Percentiles rank a stretch among this genome's conserved stretches.
These are phyloP conservation scores for Pterula multifida DNA, from an alignment of 1,284 basidiomycete species.

Conservation along the genomic window DNA sequence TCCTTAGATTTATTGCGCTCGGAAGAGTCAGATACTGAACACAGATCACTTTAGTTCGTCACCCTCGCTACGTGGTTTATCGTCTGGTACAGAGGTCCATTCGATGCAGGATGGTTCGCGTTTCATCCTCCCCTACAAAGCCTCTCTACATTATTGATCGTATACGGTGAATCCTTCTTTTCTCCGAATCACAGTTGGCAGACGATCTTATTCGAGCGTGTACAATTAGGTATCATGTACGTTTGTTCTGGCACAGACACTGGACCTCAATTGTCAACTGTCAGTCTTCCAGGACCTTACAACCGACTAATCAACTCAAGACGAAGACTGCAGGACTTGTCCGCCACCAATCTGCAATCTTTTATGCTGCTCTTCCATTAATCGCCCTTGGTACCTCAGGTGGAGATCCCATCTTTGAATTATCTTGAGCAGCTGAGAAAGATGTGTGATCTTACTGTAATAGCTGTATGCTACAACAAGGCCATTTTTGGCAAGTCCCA, in stretches of 20 bases:
- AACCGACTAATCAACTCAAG: constrained; percentile 54
- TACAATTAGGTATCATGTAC: neutral
- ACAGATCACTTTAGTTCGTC: constrained; percentile 27
- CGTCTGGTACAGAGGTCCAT: constrained; percentile 36
- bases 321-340: constrained; percentile 53
- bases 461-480: constrained; percentile 47
- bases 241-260: too few species aligned
- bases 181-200: too few species aligned
- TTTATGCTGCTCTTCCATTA: constrained; percentile 38
- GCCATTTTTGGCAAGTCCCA: constrained; percentile 30
- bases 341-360: constrained; percentile 50
- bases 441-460: constrained; percentile 14
- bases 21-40: too few species aligned
- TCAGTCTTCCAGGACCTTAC: constrained; percentile 45
- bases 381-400: constrained; percentile 26
- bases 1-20: too few species aligned
- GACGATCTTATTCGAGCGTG: too few species aligned
- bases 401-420: too few species aligned
- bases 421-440: neutral
- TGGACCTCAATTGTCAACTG: constrained; percentile 2
- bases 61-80: constrained; percentile 39
- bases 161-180: constrained; percentile 47
- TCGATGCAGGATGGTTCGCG: constrained; percentile 43
- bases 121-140: constrained; percentile 55
- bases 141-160: constrained; percentile 38